Conservation (phyloP, 2,329 filamentous ascomycete species). For the Daldinia sp. region DNA sequence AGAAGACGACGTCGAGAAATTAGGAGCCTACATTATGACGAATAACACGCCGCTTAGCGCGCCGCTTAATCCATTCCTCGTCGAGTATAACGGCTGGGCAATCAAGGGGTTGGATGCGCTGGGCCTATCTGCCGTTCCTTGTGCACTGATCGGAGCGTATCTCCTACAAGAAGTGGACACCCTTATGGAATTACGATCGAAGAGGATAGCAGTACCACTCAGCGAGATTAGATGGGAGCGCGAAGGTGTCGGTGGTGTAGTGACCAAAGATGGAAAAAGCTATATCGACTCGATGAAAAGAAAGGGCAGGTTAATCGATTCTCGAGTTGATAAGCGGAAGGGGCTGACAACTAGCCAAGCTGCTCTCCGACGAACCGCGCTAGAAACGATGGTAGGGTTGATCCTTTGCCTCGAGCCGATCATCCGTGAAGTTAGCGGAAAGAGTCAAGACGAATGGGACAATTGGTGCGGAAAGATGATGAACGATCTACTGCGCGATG, state of each 20-base stretch:
- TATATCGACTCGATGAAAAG: slow-evolving; percentile 64
- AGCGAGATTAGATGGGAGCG: slow-evolving; percentile 88
- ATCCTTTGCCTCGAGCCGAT: slow-evolving; percentile 87
- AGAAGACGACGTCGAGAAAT: slow-evolving; percentile 68
- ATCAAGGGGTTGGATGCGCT: slow-evolving; percentile 76
- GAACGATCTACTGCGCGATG: slow-evolving; percentile 80
- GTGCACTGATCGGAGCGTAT: slow-evolving; percentile 77
- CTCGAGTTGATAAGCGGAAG: slow-evolving; percentile 51
- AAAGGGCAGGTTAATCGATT: slow-evolving; percentile 53
- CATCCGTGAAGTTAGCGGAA: slow-evolving; percentile 81
- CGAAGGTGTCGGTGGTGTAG: slow-evolving; percentile 71
- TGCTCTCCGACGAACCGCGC: slow-evolving; percentile 79
- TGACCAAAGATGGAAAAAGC: slow-evolving; percentile 66
- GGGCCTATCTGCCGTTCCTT: slow-evolving; percentile 77
- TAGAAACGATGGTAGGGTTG: slow-evolving; percentile 81
- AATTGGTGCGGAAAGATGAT: slow-evolving; percentile 89
- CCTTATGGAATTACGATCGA: slow-evolving; percentile 73
- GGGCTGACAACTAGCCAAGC: slow-evolving; percentile 72
- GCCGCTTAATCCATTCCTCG: slow-evolving; percentile 81
- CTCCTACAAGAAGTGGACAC: slow-evolving; percentile 82
- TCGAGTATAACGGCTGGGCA: slow-evolving; percentile 86
- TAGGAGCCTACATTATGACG: slow-evolving; percentile 84
- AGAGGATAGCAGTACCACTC: slow-evolving; percentile 85
- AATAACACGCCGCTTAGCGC: slow-evolving; percentile 82
- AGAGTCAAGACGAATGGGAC: slow-evolving; percentile 92